phyloP scores from a whole-genome alignment of 805 yeast species.

The Yamadazyma laniorum region DNA sequence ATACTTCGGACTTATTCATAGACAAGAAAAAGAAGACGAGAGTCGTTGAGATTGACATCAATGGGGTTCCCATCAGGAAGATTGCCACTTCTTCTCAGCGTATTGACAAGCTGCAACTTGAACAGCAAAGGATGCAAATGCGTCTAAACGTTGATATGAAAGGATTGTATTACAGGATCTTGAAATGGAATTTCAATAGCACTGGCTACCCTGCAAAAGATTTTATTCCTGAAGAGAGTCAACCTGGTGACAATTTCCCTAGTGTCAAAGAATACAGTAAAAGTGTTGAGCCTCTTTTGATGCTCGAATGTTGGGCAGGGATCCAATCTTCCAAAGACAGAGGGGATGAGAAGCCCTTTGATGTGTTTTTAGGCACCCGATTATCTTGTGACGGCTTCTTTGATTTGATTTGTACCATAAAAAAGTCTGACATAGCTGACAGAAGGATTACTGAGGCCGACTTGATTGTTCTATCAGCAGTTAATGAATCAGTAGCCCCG shows the following conservation, averaged over 20 bases:
- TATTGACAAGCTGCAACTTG: conserved; percentile 42
- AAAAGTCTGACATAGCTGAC: conserved; percentile 49
- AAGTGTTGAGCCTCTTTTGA: conserved; percentile 73
- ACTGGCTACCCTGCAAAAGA: conserved; percentile 55
- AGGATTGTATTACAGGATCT: conserved; percentile 66
- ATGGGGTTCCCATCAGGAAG: conserved; percentile 38
- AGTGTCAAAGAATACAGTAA: conserved; percentile 64
- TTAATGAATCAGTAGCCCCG: conserved; percentile 11
- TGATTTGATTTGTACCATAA: conserved; percentile 77
- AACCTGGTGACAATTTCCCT: conserved; percentile 48
- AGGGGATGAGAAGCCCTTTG: conserved; percentile 59
- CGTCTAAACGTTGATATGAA: conserved; percentile 75
- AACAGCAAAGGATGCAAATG: conserved; percentile 74
- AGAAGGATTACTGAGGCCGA: conserved; percentile 71
- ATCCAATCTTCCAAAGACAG: conserved; percentile 71
- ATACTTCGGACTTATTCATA: conserved; percentile 40
- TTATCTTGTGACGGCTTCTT: conserved; percentile 82
- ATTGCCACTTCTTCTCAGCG: conserved; percentile 21
- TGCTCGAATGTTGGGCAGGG: conserved; percentile 93
- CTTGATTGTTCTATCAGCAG: conserved; percentile 47
- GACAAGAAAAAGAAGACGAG: conserved; percentile 32
- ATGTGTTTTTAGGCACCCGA: conserved; percentile 71
- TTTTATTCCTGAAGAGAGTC: conserved; percentile 23
- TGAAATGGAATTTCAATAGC: conserved; percentile 71
- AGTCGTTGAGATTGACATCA: conserved; percentile 42